These are phyloP conservation scores for Tirmania nivea DNA, from an alignment of 495 filamentous ascomycete genomes.

Conservation along the genomic window DNA sequence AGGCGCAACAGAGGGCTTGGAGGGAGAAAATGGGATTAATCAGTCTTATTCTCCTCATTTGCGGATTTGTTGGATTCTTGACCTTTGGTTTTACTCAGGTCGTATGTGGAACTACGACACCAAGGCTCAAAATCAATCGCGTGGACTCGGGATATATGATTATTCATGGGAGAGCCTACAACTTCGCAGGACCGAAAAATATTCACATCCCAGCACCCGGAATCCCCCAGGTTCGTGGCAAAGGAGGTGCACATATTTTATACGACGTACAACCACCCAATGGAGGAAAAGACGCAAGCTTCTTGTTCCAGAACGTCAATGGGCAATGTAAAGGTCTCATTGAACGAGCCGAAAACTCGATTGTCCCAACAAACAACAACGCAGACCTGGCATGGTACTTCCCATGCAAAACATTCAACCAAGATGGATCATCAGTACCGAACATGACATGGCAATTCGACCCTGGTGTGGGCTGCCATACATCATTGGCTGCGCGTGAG, in stretches of 20 bases:
- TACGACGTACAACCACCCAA: conserved; percentile 67
- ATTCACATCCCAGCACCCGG: conserved; percentile 55
- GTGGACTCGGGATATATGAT: conserved; percentile 76
- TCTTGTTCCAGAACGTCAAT: conserved; percentile 97
- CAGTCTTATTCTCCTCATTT: conserved; percentile 76
- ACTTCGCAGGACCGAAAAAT: conserved; percentile 38
- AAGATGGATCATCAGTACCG: conserved; percentile 64
- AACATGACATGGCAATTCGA: conserved; percentile 46
- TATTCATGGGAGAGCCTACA: conserved; percentile 76
- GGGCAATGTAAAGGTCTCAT: conserved; percentile 89
- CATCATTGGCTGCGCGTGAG: conserved; percentile 38
- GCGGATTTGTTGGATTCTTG: conserved; percentile 76
- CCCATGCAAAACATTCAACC: conserved; percentile 74
- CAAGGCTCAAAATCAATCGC: conserved; percentile 58
- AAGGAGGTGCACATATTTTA: conserved; percentile 46
- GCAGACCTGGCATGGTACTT: conserved; percentile 91
- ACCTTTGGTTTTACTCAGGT: conserved; percentile 89
- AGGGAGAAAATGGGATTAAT: conserved; percentile 96
- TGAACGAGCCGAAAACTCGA: conserved; percentile 42
- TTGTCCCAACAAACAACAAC: conserved; percentile 51
- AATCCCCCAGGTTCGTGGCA: conserved; percentile 34
- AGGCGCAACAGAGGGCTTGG: conserved; percentile 83
- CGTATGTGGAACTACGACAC: conserved; percentile 50
- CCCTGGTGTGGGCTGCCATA: conserved; percentile 84
- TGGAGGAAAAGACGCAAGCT: conserved; percentile 77